Conservation (phyloP, 139 green algal species). For the Yamagishiella unicocca region DNA sequence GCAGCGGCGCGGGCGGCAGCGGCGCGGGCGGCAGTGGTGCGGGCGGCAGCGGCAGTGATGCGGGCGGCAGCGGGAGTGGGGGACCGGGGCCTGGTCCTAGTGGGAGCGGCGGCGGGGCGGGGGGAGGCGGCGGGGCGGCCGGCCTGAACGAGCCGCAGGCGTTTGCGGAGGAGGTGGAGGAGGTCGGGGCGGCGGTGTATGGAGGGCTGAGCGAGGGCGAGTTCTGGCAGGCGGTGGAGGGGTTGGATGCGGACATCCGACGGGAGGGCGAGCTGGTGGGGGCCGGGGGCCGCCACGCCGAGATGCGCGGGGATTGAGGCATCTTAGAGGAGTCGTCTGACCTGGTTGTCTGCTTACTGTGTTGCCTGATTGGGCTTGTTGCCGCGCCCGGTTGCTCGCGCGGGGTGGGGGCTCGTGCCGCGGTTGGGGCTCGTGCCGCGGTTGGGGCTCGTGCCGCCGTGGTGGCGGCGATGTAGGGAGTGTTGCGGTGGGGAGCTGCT, state of each 20-base stretch:
- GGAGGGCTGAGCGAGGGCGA: not conserved
- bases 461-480: no score
- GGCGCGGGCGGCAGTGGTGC: not conserved
- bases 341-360: no score
- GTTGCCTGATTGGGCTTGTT: no score
- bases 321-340: no score
- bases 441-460: no score
- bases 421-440: no score
- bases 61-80: not conserved
- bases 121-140: not conserved
- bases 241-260: slow-evolving; percentile 14
- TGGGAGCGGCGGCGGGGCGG: not conserved
- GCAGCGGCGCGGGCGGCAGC: not conserved
- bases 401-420: no score
- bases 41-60: not conserved
- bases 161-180: slow-evolving; percentile 15
- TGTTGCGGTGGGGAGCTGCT: no score
- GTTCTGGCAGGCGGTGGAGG: slow-evolving; percentile 17
- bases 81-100: not conserved
- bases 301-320: no score
- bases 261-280: slow-evolving; percentile 10
- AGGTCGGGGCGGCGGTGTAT: slow-evolving; percentile 8
- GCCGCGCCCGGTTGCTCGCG: no score
- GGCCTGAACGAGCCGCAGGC: not conserved
- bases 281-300: no score